These are phyloP conservation scores for Macrotyloma uniflorum DNA, from an alignment of 306 rosid species.

Conservation along the genomic window DNA sequence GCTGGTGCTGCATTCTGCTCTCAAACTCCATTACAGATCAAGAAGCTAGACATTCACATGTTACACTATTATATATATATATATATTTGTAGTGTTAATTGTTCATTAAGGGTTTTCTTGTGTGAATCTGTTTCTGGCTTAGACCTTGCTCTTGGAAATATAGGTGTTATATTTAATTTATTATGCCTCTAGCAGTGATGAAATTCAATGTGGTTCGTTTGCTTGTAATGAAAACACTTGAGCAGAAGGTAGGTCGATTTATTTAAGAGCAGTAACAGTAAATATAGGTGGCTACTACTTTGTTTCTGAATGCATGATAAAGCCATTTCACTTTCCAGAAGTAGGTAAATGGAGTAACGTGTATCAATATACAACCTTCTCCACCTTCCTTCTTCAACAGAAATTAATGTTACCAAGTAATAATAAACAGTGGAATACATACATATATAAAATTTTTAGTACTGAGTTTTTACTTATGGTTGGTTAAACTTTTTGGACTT, in stretches of 20 bases:
- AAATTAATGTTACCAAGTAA: slow-evolving; percentile 16
- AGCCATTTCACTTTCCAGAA: not conserved
- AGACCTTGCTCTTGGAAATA: not conserved
- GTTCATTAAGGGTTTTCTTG: not conserved
- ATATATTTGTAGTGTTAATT: not conserved
- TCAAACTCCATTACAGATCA: slow-evolving; percentile 44
- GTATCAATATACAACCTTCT: not conserved
- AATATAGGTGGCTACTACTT: not conserved
- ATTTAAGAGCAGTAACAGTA: slow-evolving; percentile 34
- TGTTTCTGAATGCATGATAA: slow-evolving; percentile 2
- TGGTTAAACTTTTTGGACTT: no score
- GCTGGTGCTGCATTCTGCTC: slow-evolving; percentile 46
- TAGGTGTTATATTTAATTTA: slow-evolving; percentile 11
- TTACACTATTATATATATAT: not conserved
- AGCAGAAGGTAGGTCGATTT: slow-evolving; percentile 33
- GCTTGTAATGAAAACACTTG: slow-evolving; percentile 13
- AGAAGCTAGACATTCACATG: not conserved
- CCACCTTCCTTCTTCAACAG: slow-evolving; percentile 23
- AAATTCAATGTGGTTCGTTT: slow-evolving; percentile 6
- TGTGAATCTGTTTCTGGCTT: slow-evolving; percentile 18
- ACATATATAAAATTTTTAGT: no score
- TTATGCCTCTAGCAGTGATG: not conserved
- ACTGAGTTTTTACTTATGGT: no score
- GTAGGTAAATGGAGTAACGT: slow-evolving; percentile 21
- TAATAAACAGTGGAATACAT: no score